A percentile compares a stretch with the other conserved stretches of the same genome.
Evolutionary conservation across 306 rosid species (phyloP).

Genomic region (Vicia villosa): DNA sequence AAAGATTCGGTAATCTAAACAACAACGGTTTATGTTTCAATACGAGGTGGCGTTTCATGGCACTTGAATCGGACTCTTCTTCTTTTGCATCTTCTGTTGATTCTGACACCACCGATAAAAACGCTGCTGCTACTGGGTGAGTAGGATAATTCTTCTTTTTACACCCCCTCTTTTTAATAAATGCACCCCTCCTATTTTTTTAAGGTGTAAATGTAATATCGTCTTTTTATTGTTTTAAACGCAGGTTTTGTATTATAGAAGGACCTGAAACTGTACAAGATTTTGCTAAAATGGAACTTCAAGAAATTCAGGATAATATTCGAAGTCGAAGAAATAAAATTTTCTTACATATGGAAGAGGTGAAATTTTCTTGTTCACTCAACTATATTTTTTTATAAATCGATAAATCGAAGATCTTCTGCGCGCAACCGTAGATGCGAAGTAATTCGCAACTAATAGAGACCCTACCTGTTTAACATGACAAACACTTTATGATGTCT

Average conservation of each 20-base stretch:
- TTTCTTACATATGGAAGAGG: constrained; percentile 98
- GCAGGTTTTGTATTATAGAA: constrained; percentile 93
- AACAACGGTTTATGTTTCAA: constrained; percentile 2
- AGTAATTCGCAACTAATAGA: too few species aligned
- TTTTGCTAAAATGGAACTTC: constrained; percentile 86
- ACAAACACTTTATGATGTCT: too few species aligned
- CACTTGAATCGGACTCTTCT: constrained; percentile 55
- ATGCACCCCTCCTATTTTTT: background rate
- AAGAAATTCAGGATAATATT: constrained; percentile 85
- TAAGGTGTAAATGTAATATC: too few species aligned
- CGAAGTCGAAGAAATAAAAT: constrained; percentile 94
- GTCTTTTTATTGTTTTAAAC: background rate
- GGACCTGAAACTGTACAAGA: constrained; percentile 92
- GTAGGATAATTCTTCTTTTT: background rate
- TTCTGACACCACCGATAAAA: constrained; percentile 61
- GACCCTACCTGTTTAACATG: too few species aligned
- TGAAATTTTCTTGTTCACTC: constrained; percentile 24
- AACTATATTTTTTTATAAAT: background rate
- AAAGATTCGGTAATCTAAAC: constrained; percentile 27
- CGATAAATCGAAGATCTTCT: too few species aligned
- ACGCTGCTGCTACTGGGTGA: constrained; percentile 61
- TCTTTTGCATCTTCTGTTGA: constrained; percentile 64
- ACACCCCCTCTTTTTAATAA: background rate
- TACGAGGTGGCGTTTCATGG: constrained; percentile 53
- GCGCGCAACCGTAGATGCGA: too few species aligned